phyloP scores from a whole-genome alignment of 345 rosid species.

The Mallotus nudiflorus region DNA sequence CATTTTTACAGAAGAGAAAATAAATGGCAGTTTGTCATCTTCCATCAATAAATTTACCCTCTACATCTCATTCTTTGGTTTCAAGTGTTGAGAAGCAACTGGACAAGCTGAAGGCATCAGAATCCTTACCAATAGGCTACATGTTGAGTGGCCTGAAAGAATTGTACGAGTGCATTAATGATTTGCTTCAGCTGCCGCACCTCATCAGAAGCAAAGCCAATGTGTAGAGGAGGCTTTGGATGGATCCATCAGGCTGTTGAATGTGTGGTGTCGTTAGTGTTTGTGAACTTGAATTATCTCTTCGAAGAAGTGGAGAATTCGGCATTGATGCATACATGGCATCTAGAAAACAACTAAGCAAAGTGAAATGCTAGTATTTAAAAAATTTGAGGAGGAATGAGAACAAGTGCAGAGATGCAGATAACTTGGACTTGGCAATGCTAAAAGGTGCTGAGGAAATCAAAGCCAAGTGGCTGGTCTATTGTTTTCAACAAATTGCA shows the following conservation, averaged over 20 bases:
- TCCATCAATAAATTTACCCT: conserved; percentile 42
- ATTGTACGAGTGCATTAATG: neutral
- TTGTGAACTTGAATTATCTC: neutral
- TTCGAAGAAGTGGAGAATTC: neutral
- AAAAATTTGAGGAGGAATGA: neutral
- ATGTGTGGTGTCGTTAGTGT: no score
- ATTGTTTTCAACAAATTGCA: no score
- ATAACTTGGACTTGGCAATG: no score
- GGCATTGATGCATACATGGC: neutral
- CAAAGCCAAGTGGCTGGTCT: no score
- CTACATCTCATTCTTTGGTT: conserved; percentile 31
- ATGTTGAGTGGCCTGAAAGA: neutral
- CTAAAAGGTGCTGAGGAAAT: no score
- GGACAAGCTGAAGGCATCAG: conserved; percentile 21
- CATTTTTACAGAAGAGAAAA: no score
- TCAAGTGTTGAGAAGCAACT: conserved; percentile 33
- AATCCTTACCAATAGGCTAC: neutral
- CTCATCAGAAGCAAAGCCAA: no score
- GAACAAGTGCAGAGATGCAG: no score
- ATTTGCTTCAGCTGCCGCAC: neutral
- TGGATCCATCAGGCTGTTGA: no score
- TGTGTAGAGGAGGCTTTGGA: no score
- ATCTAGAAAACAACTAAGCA: conserved; percentile 1
- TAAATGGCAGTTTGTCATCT: conserved; percentile 9
- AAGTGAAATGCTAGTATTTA: neutral